phyloP scores from a whole-genome alignment of 768 basidiomycete species.

The Podaxis sp. region DNA sequence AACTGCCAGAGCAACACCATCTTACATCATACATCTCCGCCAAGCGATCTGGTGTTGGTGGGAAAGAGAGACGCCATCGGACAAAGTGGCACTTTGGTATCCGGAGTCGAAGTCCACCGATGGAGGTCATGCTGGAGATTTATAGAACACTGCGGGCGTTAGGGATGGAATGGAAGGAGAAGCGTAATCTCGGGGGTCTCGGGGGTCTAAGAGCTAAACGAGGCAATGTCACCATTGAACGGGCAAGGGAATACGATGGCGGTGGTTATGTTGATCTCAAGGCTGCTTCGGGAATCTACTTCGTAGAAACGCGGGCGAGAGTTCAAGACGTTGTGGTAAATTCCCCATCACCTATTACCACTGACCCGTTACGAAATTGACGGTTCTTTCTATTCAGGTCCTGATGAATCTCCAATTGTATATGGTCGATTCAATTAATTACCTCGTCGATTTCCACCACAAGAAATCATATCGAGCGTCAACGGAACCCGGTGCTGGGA shows the following conservation, averaged over 20 bases:
- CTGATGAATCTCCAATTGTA: slow-evolving; percentile 98
- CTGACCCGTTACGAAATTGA: background rate
- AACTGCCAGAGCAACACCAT: slow-evolving; percentile 58
- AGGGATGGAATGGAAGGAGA: slow-evolving; percentile 98
- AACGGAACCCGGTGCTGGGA: slow-evolving; percentile 59
- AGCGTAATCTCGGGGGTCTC: slow-evolving; percentile 70
- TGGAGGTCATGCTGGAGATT: slow-evolving; percentile 99
- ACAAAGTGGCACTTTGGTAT: slow-evolving; percentile 99
- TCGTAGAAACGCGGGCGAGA: slow-evolving; percentile 88
- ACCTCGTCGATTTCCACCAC: slow-evolving; percentile 97
- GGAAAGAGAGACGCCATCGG: slow-evolving; percentile 68
- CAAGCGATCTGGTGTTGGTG: slow-evolving; percentile 35
- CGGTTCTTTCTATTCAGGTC: slow-evolving; percentile 44
- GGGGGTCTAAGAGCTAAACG: slow-evolving; percentile 45
- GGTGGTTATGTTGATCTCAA: slow-evolving; percentile 57
- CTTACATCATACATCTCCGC: slow-evolving; percentile 64
- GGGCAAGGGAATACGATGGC: slow-evolving; percentile 60
- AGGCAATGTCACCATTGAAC: slow-evolving; percentile 46
- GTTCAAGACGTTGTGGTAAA: slow-evolving; percentile 90
- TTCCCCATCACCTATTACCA: slow-evolving; percentile 12
- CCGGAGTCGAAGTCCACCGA: slow-evolving; percentile 87
- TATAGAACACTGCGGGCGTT: slow-evolving; percentile 87
- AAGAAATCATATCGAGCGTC: slow-evolving; percentile 88
- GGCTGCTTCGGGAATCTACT: slow-evolving; percentile 76
- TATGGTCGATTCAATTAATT: slow-evolving; percentile 93